Conservation (phyloP, 2,329 filamentous ascomycete species). For the Cadophora sp. region DNA sequence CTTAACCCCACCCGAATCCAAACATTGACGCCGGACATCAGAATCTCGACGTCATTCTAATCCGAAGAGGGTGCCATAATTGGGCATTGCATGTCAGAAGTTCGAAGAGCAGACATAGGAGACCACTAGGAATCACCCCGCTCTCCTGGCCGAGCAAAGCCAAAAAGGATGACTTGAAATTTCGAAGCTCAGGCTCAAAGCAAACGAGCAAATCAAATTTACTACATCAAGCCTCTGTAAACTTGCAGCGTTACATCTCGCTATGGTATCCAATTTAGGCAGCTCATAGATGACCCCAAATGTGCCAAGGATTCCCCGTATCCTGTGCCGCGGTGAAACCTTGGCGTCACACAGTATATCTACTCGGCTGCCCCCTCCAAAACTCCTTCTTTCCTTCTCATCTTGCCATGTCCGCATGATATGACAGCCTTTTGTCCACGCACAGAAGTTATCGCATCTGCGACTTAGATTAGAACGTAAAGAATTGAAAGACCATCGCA, state of each 20-base stretch:
- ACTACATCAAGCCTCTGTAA: not conserved
- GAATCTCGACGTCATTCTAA: too few species aligned
- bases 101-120: too few species aligned
- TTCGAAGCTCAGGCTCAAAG: too few species aligned
- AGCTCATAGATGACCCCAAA: not conserved
- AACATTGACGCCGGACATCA: too few species aligned
- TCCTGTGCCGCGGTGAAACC: not conserved
- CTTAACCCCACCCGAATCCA: too few species aligned
- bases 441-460: not conserved
- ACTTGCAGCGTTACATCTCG: not conserved
- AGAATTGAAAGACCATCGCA: slow-evolving; percentile 17
- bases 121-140: too few species aligned
- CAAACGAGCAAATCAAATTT: not conserved
- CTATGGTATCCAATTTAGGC: not conserved
- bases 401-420: slow-evolving; percentile 11
- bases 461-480: slow-evolving; percentile 8
- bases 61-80: too few species aligned
- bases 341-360: not conserved
- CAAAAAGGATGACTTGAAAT: too few species aligned
- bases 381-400: not conserved
- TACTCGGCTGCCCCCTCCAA: not conserved
- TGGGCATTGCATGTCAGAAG: too few species aligned
- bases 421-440: not conserved
- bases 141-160: too few species aligned
- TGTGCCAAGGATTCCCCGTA: not conserved